These are phyloP conservation scores for Saturnispora besseyi DNA, from an alignment of 805 yeast species.

Conservation along the genomic window DNA sequence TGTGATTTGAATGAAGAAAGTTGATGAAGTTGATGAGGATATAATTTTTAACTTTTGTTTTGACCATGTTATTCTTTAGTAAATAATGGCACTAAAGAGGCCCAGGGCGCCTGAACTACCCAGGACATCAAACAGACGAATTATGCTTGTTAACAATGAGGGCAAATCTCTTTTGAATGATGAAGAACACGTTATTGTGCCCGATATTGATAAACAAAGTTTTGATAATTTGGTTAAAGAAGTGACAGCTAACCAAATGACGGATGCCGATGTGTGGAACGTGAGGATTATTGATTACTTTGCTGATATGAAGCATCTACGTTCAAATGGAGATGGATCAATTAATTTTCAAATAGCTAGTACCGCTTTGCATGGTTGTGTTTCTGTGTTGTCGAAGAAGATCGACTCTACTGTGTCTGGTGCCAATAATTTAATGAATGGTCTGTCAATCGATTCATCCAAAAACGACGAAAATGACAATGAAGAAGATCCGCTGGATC, in stretches of 20 bases:
- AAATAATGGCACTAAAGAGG: neutral
- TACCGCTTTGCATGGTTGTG: constrained; percentile 49
- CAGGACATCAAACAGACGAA: neutral
- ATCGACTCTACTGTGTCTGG: constrained; percentile 33
- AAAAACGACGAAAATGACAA: constrained; percentile 10
- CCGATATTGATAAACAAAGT: constrained; percentile 6
- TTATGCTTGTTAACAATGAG: neutral
- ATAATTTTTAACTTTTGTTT: neutral
- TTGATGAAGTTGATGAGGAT: neutral
- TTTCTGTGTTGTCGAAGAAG: constrained; percentile 39
- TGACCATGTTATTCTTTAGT: neutral
- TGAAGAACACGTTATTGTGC: constrained; percentile 1
- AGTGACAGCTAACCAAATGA: constrained; percentile 34
- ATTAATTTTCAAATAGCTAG: constrained; percentile 38
- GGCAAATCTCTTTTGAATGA: neutral
- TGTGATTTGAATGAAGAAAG: neutral
- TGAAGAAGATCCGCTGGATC: constrained; percentile 21
- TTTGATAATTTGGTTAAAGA: constrained; percentile 22
- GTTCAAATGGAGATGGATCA: constrained; percentile 32
- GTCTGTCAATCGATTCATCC: constrained; percentile 29
- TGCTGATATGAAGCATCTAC: constrained; percentile 39
- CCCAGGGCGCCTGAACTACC: neutral
- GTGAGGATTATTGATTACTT: constrained; percentile 44
- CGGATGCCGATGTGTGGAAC: constrained; percentile 41
- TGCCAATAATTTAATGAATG: constrained; percentile 46